phyloP scores from a whole-genome alignment of 2,329 filamentous ascomycete genomes.

The Colletotrichum noveboracense region DNA sequence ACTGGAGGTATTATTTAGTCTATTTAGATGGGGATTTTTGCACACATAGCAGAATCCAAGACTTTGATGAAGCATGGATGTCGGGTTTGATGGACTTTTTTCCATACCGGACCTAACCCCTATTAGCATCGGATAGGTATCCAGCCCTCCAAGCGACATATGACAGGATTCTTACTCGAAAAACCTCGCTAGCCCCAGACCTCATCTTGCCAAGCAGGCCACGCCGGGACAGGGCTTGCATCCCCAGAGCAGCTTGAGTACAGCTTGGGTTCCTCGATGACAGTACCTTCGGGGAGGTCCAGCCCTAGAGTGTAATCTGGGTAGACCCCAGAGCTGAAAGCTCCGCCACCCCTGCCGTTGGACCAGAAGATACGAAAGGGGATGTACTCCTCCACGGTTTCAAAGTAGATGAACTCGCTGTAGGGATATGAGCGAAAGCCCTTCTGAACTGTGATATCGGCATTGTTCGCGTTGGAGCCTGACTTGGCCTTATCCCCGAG shows the following conservation, averaged over 20 bases:
- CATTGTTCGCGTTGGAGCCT: not conserved
- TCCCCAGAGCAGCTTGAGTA: not conserved
- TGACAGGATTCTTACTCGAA: not conserved
- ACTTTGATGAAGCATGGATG: not conserved
- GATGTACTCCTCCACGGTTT: not conserved
- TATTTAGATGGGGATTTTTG: not conserved
- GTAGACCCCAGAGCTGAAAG: not conserved
- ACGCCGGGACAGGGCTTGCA: not conserved
- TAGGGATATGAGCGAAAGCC: not conserved
- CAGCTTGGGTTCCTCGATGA: not conserved
- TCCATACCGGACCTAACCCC: not conserved
- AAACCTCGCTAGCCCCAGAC: not conserved
- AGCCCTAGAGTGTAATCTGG: not conserved
- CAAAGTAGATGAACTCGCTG: not conserved
- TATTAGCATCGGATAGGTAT: not conserved
- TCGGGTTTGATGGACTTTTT: not conserved
- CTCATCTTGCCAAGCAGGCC: not conserved
- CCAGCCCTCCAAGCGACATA: not conserved
- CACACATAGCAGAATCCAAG: not conserved
- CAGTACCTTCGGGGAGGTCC: not conserved
- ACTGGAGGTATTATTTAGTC: not conserved
- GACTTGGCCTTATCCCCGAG: not conserved
- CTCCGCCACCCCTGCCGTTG: not conserved
- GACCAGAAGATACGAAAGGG: conserved; percentile 5
- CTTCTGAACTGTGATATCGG: not conserved